Percentiles rank a stretch among this genome's conserved stretches.
phyloP scores from a whole-genome alignment of 805 yeast genomes.

The Wickerhamiella parazyma region DNA sequence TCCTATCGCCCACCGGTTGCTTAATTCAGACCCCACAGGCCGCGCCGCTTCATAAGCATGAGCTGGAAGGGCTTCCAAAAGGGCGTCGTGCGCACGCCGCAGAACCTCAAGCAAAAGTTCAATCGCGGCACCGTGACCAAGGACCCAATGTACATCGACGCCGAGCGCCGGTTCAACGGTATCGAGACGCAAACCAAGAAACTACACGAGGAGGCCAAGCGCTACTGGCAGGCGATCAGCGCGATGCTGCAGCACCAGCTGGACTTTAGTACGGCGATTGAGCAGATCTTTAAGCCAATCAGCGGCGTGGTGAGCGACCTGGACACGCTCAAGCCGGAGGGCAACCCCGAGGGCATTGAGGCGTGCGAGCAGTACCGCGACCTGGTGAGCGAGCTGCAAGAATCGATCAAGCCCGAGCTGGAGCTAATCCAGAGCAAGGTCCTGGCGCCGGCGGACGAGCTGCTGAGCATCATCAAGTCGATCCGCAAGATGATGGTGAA shows the following conservation, averaged over 20 bases:
- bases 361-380: slow-evolving; percentile 88
- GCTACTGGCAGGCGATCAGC: slow-evolving; percentile 82
- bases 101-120: slow-evolving; percentile 74
- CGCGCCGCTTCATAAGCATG: slow-evolving; percentile 16
- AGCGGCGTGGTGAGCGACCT: slow-evolving; percentile 89
- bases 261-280: slow-evolving; percentile 90
- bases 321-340: slow-evolving; percentile 71
- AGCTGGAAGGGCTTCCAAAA: slow-evolving; percentile 23
- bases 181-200: slow-evolving; percentile 81
- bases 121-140: slow-evolving; percentile 54
- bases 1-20: no score
- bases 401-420: slow-evolving; percentile 78
- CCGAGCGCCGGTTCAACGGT: slow-evolving; percentile 91
- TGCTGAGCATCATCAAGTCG: slow-evolving; percentile 63
- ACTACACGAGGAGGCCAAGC: slow-evolving; percentile 74
- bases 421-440: slow-evolving; percentile 83
- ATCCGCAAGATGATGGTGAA: slow-evolving; percentile 91
- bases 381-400: slow-evolving; percentile 75
- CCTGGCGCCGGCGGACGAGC: slow-evolving; percentile 82
- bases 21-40: no score
- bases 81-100: slow-evolving; percentile 53
- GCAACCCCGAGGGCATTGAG: slow-evolving; percentile 90
- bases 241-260: slow-evolving; percentile 90
- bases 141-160: slow-evolving; percentile 87
- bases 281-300: slow-evolving; percentile 91